Evolutionary conservation across 208 protist species (phyloP), one percentile per base, ranked within the genome.

Genomic region (Endotrypanum monterogeii): DNA sequence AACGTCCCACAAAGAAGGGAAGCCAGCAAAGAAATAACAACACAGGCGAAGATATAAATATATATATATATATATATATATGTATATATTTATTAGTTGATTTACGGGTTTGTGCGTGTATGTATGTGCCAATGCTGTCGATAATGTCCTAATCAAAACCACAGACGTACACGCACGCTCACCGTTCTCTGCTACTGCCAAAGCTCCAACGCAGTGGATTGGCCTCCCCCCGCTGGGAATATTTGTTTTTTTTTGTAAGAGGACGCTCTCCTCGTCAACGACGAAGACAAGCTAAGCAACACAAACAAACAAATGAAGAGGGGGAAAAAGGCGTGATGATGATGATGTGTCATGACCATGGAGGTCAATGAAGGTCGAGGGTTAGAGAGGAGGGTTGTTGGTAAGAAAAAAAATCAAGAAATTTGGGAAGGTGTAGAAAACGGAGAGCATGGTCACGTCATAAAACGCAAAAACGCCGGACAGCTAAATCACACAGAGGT

Each of bases 151-250:
- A 25, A 18, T 30, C 25, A 46, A 25, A 6, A 62, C 35, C 57
- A 62, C 57, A 62, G 57, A 41, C 57, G 25, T 35, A 65, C 58
- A 30, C 37, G 20, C 58, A n/a, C 37, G 58, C 58, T 65, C 58
- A 14, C 35, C 58, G 58, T 28, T 41, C 12, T 46, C 32, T 23
- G 58, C 58, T 46, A 48, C 37, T 32, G 32, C n/a, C 58, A 44
- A 37, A 23, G 58, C 20, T 16, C 37, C 58, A 65, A 46, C 58
- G 58, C 35, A 16, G 35, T 30, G 20, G 20, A 37, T 48, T 37
- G 32, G 20, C 32, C 28, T 65, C 20, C 37, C 20, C 37, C 32
- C 46, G 37, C 18, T 46, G 9, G 58, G 25, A 3, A 28, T 48
- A 3, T 23, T 35, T 46, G 41, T 3, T 25, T 28, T 28, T 48